A percentile compares a stretch with the other conserved stretches of the same genome.
These are phyloP conservation scores for Penicillium fuscoglaucum DNA, from an alignment of 2,329 filamentous ascomycete genomes.

Conservation along the genomic window DNA sequence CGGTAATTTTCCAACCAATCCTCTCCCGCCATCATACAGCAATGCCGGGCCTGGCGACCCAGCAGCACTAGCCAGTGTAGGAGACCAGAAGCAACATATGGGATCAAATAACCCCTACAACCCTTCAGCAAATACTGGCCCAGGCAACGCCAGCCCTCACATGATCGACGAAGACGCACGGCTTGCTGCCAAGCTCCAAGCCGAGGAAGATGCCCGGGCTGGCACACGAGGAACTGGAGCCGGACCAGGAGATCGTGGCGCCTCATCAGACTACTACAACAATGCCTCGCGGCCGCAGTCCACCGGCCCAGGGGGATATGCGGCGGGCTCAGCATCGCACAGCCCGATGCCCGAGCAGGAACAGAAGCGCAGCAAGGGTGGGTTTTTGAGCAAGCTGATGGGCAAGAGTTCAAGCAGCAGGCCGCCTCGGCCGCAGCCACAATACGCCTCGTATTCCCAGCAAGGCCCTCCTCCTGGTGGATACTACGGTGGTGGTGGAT, in stretches of 20 bases:
- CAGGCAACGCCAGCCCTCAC: conserved; percentile 16
- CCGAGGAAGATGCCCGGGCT: conserved; percentile 72
- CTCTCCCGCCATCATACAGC: conserved; percentile 60
- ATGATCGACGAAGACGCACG: conserved; percentile 66
- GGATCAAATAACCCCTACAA: conserved; percentile 75
- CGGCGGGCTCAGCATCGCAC: conserved; percentile 11
- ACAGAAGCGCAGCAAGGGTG: conserved; percentile 44
- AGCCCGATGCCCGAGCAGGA: conserved; percentile 36
- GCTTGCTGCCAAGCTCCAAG: conserved; percentile 74
- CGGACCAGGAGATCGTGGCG: conserved; percentile 31
- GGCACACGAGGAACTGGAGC: conserved; percentile 19
- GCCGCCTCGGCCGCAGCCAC: conserved; percentile 26
- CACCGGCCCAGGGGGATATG: conserved; percentile 9
- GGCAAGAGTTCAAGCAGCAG: conserved; percentile 44
- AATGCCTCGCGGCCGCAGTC: conserved; percentile 22
- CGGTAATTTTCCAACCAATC: conserved; percentile 44
- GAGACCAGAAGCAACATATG: conserved; percentile 49
- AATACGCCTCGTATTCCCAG: conserved; percentile 25
- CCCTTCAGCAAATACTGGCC: conserved; percentile 13
- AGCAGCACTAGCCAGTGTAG: conserved; percentile 34
- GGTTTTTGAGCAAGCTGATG: conserved; percentile 55
- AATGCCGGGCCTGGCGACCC: conserved; percentile 50
- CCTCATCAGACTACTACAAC: conserved; percentile 52
- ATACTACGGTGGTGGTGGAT: conserved; percentile 37
- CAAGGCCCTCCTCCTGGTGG: conserved; percentile 30